Evolutionary conservation across 306 rosid species (phyloP).

Genomic region (Hippophae rhamnoides): DNA sequence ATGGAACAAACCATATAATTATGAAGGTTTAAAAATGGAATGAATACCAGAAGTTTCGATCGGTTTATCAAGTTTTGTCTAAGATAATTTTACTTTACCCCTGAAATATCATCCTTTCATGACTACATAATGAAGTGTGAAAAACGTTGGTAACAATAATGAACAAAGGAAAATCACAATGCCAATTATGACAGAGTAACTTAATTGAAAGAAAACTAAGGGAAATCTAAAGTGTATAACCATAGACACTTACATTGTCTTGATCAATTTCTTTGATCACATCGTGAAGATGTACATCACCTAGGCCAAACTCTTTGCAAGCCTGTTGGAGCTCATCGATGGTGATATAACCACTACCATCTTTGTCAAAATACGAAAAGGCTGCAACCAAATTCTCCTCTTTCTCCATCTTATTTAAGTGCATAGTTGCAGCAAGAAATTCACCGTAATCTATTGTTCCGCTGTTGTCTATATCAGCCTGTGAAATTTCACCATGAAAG

Average conservation of each 20-base stretch:
- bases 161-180: background rate
- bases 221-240: background rate
- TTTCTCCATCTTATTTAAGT: constrained; percentile 81
- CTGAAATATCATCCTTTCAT: background rate
- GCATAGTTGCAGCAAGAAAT: constrained; percentile 87
- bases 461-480: constrained; percentile 87
- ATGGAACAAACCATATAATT: too few relatives aligned
- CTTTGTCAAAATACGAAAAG: constrained; percentile 78
- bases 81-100: too few relatives aligned
- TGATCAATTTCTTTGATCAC: constrained; percentile 61
- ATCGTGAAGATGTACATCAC: constrained; percentile 66
- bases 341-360: constrained; percentile 81
- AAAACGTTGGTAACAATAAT: background rate
- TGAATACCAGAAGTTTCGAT: too few relatives aligned
- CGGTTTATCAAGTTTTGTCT: too few relatives aligned
- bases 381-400: constrained; percentile 85
- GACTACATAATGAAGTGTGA: background rate
- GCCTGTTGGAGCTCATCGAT: constrained; percentile 81
- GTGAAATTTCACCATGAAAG: background rate
- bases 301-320: constrained; percentile 65
- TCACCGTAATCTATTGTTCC: constrained; percentile 89
- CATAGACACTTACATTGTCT: constrained; percentile 53
- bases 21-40: too few relatives aligned
- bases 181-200: background rate
- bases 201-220: background rate